A percentile compares a stretch with the other conserved stretches of the same genome.
Conservation (phyloP, 495 filamentous ascomycete species). For the Geoglossum glabrum region DNA sequence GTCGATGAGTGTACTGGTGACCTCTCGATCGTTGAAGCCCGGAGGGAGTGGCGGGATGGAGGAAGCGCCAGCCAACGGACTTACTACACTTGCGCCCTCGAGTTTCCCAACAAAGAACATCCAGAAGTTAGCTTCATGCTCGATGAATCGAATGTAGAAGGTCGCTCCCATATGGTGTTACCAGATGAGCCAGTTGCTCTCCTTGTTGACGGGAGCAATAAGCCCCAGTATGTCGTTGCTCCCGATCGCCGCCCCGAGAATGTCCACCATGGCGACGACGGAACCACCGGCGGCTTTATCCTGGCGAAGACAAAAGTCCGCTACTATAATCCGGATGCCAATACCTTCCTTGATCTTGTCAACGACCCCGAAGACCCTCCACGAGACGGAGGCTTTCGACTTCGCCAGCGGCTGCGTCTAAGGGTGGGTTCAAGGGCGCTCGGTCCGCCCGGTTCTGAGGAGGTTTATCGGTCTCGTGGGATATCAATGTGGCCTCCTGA, state of each 20-base stretch:
- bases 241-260: slow-evolving; percentile 14
- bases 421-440: slow-evolving; percentile 28
- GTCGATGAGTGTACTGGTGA: slow-evolving; percentile 39
- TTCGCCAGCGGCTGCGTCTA: slow-evolving; percentile 30
- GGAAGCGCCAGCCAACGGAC: slow-evolving; percentile 41
- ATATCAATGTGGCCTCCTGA: slow-evolving; percentile 41
- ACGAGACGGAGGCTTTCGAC: slow-evolving; percentile 13
- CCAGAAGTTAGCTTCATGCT: slow-evolving; percentile 13
- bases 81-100: slow-evolving; percentile 42
- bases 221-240: not conserved
- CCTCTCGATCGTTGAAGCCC: slow-evolving; percentile 44
- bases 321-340: slow-evolving; percentile 34
- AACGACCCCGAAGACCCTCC: slow-evolving; percentile 25
- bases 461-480: slow-evolving; percentile 18
- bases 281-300: slow-evolving; percentile 27
- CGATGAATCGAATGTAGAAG: slow-evolving; percentile 16
- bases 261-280: slow-evolving; percentile 26
- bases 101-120: slow-evolving; percentile 22
- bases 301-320: slow-evolving; percentile 37
- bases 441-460: slow-evolving; percentile 20
- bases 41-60: slow-evolving; percentile 46
- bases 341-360: slow-evolving; percentile 47
- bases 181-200: not conserved
- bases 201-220: not conserved
- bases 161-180: not conserved